Evolutionary conservation across 106 monocot species (phyloP), one percentile per base, ranked within the genome.

Genomic region (Apostasia shenzhenica): DNA sequence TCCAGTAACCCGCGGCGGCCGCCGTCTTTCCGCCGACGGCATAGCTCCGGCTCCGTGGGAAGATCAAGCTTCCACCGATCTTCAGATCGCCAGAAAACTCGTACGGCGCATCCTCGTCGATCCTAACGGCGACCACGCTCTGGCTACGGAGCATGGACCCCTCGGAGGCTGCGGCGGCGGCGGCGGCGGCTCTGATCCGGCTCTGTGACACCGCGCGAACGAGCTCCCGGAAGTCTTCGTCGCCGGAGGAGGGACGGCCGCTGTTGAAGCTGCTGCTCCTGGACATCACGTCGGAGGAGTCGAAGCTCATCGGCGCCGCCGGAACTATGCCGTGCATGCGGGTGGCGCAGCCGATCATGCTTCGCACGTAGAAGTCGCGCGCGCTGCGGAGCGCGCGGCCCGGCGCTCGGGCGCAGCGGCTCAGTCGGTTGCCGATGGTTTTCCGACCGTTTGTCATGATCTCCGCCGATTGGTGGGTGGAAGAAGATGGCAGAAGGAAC

Each of bases 51-150:
- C 80, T 73, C 48, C 81, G 52, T 4, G 65, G 75, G 45, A 66
- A 76, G 66, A 59, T 57, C 79, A 69, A 65, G 58, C 48, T 59
- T 45, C 67, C 55, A 0, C 80, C 87, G 37, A 80, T 40, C 41
- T 12, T 64, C 4, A 68, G 54, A 14, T 81, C 86, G 8, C 64
- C 76, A 41, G 68, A 63, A 55, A 82, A 87, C 48, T 84, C 84
- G 49, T 72, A 77, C 2, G 87, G 76, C 56, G 69, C 50, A 64
- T 91, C 87, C 80, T 91, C 91, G 45, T 91, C 91, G 63, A 91
- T 91, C 77, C 91, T 75, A 51, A 77, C 87, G 42, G 80, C 52
- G 1, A 74, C 87, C 38, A 72, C 80, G 68, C 85, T 92, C 74
- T 82, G 79, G 72, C 91, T 88, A 69, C 81, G 73, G 60, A 58